Base-by-base conservation (phyloP, 306 rosid genomes). In the Castanopsis chinensis region DNA sequence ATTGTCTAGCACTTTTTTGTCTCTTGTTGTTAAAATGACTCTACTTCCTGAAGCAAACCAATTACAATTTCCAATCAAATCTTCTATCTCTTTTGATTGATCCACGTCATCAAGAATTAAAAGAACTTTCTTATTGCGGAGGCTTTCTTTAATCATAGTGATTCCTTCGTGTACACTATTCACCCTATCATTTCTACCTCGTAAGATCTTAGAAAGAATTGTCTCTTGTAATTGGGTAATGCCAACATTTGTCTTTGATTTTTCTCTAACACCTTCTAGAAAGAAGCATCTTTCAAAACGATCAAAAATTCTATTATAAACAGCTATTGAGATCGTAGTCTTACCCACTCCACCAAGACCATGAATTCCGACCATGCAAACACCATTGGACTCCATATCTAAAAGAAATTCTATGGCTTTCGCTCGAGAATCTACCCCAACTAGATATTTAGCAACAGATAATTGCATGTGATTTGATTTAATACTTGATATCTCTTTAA, bases 1-100 rank as follows among this genome's bases (percentile, higher is more conserved):
- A 33, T 19, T 14, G 65, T 2, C 12, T 43, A 43, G 51, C 13
- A 43, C 53, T 52, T 65, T 49, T 15, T 28, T 65, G 61, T 80
- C 15, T 67, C 70, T 54, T 63, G 79, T 74, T 2, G 79, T 80
- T 35, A 74, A 25, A 33, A 80, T 74, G 19, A 80, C 65, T 67
- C 55, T 80, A 73, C 79, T 80, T 41, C 83, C 79, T 20, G 17
- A 14, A 55, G 74, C 79, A 74, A 74, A 80, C 79, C 83, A 80
- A 28, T 51, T 30, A 21, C 7, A 30, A 14, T 37, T 69, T 33
- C 83, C 79, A 23, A 67, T 59, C 19, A 74, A 27, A 17, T 69
- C 57, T 5, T 80, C 17, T 53, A 74, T 30, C 30, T 80, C 59
- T 32, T 43, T 43, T 41, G 45, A 28, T 49, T 61, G 20, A 30